A percentile compares a stretch with the other conserved stretches of the same genome.
Evolutionary conservation across 805 yeast species (phyloP).

Genomic region (Pichia exigua): DNA sequence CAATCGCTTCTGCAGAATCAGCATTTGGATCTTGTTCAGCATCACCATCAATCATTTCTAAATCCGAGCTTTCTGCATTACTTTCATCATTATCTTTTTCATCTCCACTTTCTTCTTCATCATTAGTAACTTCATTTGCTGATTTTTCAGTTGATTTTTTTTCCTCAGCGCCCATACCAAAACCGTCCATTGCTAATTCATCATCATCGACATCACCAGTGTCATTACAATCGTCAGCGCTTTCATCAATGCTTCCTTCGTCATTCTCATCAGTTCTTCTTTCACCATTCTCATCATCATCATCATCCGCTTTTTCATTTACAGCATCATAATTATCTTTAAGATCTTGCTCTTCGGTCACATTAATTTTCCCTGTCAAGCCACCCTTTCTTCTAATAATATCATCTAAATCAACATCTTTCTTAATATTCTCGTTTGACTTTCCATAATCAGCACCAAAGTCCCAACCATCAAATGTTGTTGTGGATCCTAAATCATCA

Average conservation of each 20-base stretch:
- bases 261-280: too few species aligned
- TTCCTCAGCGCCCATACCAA: constrained; percentile 30
- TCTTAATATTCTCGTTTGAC: constrained; percentile 22
- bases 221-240: constrained; percentile 31
- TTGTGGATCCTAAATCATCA: constrained; percentile 30
- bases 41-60: constrained; percentile 20
- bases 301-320: constrained; percentile 33
- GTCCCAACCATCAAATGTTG: constrained; percentile 75
- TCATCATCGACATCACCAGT: constrained; percentile 27
- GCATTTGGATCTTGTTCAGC: constrained; percentile 42
- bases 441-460: constrained; percentile 45
- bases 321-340: constrained; percentile 27
- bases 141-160: constrained; percentile 17
- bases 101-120: constrained; percentile 30
- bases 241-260: too few species aligned
- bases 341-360: constrained; percentile 32
- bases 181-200: constrained; percentile 36
- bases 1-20: constrained; percentile 78
- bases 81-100: constrained; percentile 25
- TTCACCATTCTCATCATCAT: too few species aligned
- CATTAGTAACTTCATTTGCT: constrained; percentile 18
- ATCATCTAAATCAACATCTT: constrained; percentile 78
- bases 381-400: constrained; percentile 87
- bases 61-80: constrained; percentile 10
- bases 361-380: constrained; percentile 20